Conservation (phyloP, 169 alveolate genomes). For the Plasmodium relictum region DNA sequence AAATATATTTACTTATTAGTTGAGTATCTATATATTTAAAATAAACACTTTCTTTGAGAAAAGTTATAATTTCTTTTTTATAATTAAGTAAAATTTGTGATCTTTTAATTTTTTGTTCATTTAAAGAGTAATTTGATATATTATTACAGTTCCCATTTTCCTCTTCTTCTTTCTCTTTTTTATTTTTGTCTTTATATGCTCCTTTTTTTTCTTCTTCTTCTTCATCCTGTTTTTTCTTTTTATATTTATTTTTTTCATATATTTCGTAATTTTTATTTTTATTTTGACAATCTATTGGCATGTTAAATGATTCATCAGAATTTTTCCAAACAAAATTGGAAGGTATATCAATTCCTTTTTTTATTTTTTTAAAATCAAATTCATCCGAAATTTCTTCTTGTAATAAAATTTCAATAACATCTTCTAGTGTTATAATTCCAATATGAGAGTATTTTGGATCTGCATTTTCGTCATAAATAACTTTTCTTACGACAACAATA, state of each 20-base stretch:
- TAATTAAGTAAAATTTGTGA: not conserved
- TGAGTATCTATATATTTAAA: slow-evolving; percentile 70
- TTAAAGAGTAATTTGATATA: not conserved
- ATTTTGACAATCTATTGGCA: not conserved
- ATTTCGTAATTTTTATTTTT: not conserved
- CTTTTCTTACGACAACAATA: slow-evolving; percentile 84
- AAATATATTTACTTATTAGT: slow-evolving; percentile 24
- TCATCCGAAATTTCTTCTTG: slow-evolving; percentile 73
- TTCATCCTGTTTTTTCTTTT: not conserved
- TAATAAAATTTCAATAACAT: slow-evolving; percentile 63
- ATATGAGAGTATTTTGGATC: slow-evolving; percentile 84
- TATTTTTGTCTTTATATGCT: not conserved
- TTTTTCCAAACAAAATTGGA: slow-evolving; percentile 65
- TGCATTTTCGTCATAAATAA: slow-evolving; percentile 65
- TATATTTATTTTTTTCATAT: not conserved
- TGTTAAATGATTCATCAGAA: slow-evolving; percentile 24
- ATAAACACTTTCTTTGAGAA: slow-evolving; percentile 45
- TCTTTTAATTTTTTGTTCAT: not conserved
- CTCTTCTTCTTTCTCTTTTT: not conserved
- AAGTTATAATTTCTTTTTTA: slow-evolving; percentile 34
- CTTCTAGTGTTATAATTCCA: slow-evolving; percentile 83
- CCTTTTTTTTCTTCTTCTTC: not conserved
- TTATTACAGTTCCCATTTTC: not conserved
- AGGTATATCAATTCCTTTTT: slow-evolving; percentile 36
- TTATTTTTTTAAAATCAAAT: slow-evolving; percentile 53